Percentiles rank a stretch among this genome's conserved stretches.
Evolutionary conservation across 2,329 filamentous ascomycete genomes (phyloP).

Genomic region (Aplosporella prunicola): DNA sequence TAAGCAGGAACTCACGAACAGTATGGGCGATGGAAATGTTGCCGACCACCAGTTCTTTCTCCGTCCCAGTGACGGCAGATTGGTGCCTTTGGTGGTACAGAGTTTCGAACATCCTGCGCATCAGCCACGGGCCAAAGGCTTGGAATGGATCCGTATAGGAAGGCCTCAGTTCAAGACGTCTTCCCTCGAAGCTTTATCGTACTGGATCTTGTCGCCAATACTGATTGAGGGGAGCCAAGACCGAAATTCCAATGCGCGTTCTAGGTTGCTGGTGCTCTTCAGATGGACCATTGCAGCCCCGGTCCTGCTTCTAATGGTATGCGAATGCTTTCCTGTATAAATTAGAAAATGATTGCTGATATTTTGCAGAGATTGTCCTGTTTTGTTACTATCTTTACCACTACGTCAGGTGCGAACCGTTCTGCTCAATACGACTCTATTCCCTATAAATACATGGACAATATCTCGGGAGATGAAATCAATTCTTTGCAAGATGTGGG

Average conservation of each 20-base stretch:
- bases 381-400: too few species aligned
- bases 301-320: too few species aligned
- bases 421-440: too few species aligned
- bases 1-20: too few species aligned
- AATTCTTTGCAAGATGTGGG: too few species aligned
- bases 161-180: not conserved
- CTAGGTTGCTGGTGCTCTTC: not conserved
- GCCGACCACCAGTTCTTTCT: not conserved
- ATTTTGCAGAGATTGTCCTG: too few species aligned
- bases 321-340: too few species aligned
- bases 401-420: too few species aligned
- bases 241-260: not conserved
- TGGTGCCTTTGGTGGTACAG: not conserved
- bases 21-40: too few species aligned
- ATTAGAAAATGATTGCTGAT: too few species aligned
- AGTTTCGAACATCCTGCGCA: not conserved
- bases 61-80: not conserved
- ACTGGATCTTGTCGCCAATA: conserved; percentile 4
- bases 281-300: conserved; percentile 1
- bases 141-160: not conserved
- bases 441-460: too few species aligned
- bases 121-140: not conserved
- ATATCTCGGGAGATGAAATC: too few species aligned
- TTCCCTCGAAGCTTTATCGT: not conserved
- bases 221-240: not conserved